Conservation (phyloP, 805 yeast species). For the Barnettozyma siamensis region DNA sequence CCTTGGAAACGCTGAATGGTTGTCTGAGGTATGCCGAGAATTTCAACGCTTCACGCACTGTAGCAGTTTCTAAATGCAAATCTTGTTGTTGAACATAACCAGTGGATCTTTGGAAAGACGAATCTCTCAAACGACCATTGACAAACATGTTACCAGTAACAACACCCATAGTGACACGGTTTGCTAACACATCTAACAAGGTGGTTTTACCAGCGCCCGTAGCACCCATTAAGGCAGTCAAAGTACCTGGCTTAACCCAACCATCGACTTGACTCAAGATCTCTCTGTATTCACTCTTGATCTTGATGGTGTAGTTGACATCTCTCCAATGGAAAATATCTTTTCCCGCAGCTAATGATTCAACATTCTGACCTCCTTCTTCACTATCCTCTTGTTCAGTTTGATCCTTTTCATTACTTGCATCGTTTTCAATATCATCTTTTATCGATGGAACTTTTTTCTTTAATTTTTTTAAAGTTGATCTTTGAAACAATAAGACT, state of each 20-base stretch:
- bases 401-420: constrained; percentile 25
- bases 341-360: constrained; percentile 29
- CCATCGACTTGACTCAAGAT: constrained; percentile 66
- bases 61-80: constrained; percentile 57
- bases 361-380: constrained; percentile 19
- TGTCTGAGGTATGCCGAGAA: constrained; percentile 68
- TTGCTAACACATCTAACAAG: constrained; percentile 62
- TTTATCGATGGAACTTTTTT: constrained; percentile 30
- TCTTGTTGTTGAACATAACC: constrained; percentile 75
- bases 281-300: constrained; percentile 53
- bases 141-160: constrained; percentile 66
- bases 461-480: constrained; percentile 40
- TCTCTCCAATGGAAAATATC: constrained; percentile 76
- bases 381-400: constrained; percentile 14
- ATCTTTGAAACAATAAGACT: constrained; percentile 50
- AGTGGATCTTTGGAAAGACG: constrained; percentile 50
- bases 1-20: constrained; percentile 42
- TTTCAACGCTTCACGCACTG: constrained; percentile 66
- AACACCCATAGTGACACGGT: constrained; percentile 64
- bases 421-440: not conserved
- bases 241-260: constrained; percentile 78
- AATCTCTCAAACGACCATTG: constrained; percentile 54
- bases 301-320: constrained; percentile 63
- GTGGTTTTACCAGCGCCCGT: constrained; percentile 84
- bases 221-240: constrained; percentile 74